A percentile compares a stretch with the other conserved stretches of the same genome.
Evolutionary conservation across 768 basidiomycete species (phyloP).

Genomic region (Naematelia encephala): DNA sequence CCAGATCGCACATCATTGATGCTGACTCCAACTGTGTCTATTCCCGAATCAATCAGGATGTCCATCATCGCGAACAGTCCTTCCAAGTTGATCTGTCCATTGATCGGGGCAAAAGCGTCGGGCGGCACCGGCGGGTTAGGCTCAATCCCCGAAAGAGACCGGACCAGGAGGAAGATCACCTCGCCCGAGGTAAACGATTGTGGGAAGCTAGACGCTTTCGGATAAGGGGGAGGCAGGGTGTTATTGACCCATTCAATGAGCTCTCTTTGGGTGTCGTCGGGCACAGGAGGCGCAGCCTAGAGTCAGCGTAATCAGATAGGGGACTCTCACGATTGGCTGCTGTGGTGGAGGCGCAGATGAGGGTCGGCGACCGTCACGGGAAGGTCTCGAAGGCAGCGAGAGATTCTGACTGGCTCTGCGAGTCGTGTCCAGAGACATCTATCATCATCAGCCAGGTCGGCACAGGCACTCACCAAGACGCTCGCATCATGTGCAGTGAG

Average conservation of each 20-base stretch:
- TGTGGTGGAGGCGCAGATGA: constrained; percentile 7
- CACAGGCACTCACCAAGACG: constrained; percentile 35
- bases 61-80: constrained; percentile 87
- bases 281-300: constrained; percentile 52
- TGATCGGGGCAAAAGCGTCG: constrained; percentile 67
- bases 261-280: constrained; percentile 23
- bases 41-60: constrained; percentile 84
- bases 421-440: constrained; percentile 12
- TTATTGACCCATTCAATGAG: constrained; percentile 85
- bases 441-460: constrained; percentile 18
- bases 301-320: neutral
- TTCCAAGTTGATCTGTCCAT: constrained; percentile 72
- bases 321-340: neutral
- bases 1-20: constrained; percentile 88
- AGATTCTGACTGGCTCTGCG: constrained; percentile 16
- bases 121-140: constrained; percentile 67
- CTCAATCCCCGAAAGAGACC: constrained; percentile 51
- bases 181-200: constrained; percentile 60
- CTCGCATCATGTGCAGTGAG: constrained; percentile 54
- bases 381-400: constrained; percentile 16
- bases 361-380: constrained; percentile 19
- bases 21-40: constrained; percentile 81
- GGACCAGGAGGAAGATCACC: constrained; percentile 77
- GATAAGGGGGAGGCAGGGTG: constrained; percentile 62
- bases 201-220: constrained; percentile 55